These are phyloP conservation scores for Colletotrichum sp. DNA, from an alignment of 2,329 filamentous ascomycete species.

Conservation along the genomic window DNA sequence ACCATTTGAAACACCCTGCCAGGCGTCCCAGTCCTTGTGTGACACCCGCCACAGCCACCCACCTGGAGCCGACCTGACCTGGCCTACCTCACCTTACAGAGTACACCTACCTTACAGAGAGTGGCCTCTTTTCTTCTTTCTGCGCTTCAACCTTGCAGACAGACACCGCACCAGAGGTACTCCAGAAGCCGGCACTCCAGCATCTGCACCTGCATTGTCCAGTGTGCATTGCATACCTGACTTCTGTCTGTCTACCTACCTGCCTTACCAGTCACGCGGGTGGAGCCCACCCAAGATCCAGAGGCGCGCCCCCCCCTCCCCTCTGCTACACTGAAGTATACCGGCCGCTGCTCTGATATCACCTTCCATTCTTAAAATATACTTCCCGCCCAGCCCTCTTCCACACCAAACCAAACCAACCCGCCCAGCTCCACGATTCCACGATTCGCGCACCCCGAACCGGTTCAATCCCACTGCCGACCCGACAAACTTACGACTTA, in stretches of 20 bases:
- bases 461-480: neutral
- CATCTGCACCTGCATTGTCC: neutral
- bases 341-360: conserved; percentile 13
- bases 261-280: conserved; percentile 10
- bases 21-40: conserved; percentile 19
- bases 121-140: neutral
- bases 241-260: neutral
- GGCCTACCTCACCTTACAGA: neutral
- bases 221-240: neutral
- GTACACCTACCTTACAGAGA: neutral
- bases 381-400: conserved; percentile 9
- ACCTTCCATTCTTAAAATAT: conserved; percentile 7
- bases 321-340: neutral
- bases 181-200: neutral
- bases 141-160: neutral
- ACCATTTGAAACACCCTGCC: conserved; percentile 28
- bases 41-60: conserved; percentile 18
- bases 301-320: neutral
- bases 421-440: neutral
- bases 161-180: neutral
- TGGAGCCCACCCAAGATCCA: conserved; percentile 15
- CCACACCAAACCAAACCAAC: neutral
- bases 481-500: neutral
- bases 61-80: conserved; percentile 1
- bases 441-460: conserved; percentile 4